Percentiles rank a stretch among this genome's conserved stretches.
Conservation (phyloP, 108 stramenopile species). For the Thalassiosira profunda region DNA sequence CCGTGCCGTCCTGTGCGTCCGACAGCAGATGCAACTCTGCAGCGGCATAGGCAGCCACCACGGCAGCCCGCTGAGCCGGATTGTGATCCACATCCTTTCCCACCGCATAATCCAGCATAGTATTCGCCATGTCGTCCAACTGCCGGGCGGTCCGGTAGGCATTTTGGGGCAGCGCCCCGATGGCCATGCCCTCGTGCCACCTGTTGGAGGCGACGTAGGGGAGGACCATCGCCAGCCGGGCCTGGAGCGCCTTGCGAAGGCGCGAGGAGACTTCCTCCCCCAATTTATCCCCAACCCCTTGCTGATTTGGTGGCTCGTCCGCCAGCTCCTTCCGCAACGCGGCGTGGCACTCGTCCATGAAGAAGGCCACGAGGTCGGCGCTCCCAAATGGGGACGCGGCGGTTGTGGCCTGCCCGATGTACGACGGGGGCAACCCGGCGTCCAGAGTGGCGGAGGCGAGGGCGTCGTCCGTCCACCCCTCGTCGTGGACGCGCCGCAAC, state of each 20-base stretch:
- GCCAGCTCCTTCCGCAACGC: constrained; percentile 49
- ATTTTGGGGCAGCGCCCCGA: constrained; percentile 68
- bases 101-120: constrained; percentile 46
- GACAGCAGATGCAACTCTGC: constrained; percentile 84
- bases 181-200: constrained; percentile 91
- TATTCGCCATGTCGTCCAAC: constrained; percentile 66
- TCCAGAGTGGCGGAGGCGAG: constrained; percentile 63
- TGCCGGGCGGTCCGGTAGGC: constrained; percentile 55
- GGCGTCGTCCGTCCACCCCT: constrained; percentile 91
- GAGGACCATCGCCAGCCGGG: constrained; percentile 49
- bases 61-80: constrained; percentile 42
- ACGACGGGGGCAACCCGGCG: constrained; percentile 57
- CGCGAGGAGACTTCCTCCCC: constrained; percentile 12
- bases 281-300: neutral
- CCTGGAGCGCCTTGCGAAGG: constrained; percentile 48
- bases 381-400: constrained; percentile 49
- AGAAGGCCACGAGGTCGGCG: constrained; percentile 72
- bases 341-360: constrained; percentile 84
- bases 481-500: constrained; percentile 58
- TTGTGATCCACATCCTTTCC: neutral
- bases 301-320: neutral
- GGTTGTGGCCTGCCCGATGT: constrained; percentile 58
- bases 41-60: constrained; percentile 78
- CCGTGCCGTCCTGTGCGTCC: constrained; percentile 38
- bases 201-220: constrained; percentile 45